A percentile compares a stretch with the other conserved stretches of the same genome.
Evolutionary conservation across 2,329 filamentous ascomycete species (phyloP).

Genomic region (Calonectria pauciramosa): DNA sequence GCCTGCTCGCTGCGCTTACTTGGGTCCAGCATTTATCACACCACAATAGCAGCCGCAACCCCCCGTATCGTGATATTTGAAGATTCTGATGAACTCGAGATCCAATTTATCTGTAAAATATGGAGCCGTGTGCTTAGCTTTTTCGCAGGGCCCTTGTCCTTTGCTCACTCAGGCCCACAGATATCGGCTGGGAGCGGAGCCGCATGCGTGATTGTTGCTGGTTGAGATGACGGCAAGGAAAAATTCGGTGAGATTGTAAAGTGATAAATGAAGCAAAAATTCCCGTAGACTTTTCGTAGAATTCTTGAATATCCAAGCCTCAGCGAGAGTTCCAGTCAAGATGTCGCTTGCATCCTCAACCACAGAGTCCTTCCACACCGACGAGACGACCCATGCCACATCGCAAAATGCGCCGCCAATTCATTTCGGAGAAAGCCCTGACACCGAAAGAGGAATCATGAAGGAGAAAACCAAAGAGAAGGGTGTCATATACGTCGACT

Average conservation of each 20-base stretch:
- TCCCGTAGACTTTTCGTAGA: neutral
- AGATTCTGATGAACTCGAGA: conserved; percentile 4
- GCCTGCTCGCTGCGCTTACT: neutral
- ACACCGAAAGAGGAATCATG: neutral
- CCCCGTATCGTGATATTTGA: neutral
- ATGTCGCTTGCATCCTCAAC: conserved; percentile 8
- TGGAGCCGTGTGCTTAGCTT: neutral
- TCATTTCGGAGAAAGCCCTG: neutral
- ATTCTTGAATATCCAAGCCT: neutral
- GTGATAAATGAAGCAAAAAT: neutral
- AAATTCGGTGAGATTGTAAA: conserved; percentile 5
- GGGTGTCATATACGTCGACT: neutral
- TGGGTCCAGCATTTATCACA: neutral
- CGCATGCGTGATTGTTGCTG: conserved; percentile 7
- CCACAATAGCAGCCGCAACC: conserved; percentile 7
- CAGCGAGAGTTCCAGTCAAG: neutral
- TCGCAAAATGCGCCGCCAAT: neutral
- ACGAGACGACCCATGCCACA: neutral
- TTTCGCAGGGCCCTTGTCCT: neutral
- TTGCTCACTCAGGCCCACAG: conserved; percentile 4
- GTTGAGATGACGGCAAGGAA: neutral
- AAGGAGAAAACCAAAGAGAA: neutral
- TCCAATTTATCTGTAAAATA: conserved; percentile 3
- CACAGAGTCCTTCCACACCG: neutral
- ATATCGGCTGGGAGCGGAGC: conserved; percentile 13